phyloP scores from a whole-genome alignment of 257 asterid species.

The Cinchona pubescens region DNA sequence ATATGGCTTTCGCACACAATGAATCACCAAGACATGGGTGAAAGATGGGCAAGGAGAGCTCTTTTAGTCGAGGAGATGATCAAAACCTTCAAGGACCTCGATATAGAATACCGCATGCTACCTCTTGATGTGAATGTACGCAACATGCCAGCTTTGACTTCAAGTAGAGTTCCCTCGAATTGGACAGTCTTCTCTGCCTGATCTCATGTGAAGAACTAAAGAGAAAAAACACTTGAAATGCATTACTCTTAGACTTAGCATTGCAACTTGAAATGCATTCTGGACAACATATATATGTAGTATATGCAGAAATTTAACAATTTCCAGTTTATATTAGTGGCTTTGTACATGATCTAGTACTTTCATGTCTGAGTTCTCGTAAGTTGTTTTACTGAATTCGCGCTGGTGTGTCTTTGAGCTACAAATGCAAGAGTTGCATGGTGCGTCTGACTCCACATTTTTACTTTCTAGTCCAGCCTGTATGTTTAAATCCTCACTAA shows the following conservation, averaged over 20 bases:
- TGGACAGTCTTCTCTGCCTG: constrained; percentile 44
- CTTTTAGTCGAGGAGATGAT: constrained; percentile 77
- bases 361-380: too few relatives aligned
- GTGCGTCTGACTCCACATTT: too few relatives aligned
- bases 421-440: too few relatives aligned
- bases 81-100: constrained; percentile 66
- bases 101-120: constrained; percentile 74
- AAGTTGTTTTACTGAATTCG: too few relatives aligned
- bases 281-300: too few relatives aligned
- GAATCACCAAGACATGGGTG: constrained; percentile 90
- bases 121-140: constrained; percentile 72
- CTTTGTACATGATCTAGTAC: not conserved
- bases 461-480: too few relatives aligned
- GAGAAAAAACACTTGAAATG: not conserved
- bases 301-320: too few relatives aligned
- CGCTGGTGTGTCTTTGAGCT: too few relatives aligned
- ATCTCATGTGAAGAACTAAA: not conserved
- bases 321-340: not conserved
- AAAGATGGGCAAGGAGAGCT: constrained; percentile 74
- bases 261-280: not conserved
- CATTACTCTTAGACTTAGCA: not conserved
- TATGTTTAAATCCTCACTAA: too few relatives aligned
- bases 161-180: constrained; percentile 64
- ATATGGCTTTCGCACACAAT: constrained; percentile 72
- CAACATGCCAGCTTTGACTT: constrained; percentile 54